Conservation (phyloP, 164 flowering plant species). For the Magnolia officinalis region DNA sequence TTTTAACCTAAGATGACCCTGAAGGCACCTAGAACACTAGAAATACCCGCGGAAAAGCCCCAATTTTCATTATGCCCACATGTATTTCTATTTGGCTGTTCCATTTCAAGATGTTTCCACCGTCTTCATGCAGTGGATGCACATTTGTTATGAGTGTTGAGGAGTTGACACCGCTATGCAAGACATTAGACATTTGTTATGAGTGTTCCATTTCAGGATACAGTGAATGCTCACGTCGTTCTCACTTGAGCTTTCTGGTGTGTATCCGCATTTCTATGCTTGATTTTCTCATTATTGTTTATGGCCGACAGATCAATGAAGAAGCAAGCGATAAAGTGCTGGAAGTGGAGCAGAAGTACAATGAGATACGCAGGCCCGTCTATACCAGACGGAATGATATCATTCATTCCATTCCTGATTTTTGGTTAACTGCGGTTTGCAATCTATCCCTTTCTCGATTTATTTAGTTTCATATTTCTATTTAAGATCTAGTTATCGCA, state of each 20-base stretch:
- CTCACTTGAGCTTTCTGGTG: neutral
- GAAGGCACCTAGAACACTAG: neutral
- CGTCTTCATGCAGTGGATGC: neutral
- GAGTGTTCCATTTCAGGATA: too few relatives aligned
- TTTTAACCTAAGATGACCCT: neutral
- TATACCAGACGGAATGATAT: slow-evolving; percentile 73
- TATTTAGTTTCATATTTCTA: neutral
- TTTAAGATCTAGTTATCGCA: neutral
- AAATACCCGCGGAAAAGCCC: neutral
- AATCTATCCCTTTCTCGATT: slow-evolving; percentile 1
- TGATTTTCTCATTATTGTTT: neutral
- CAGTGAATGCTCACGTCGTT: neutral
- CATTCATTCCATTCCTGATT: slow-evolving; percentile 78
- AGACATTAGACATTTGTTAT: neutral
- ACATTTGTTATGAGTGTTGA: neutral
- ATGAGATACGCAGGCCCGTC: slow-evolving; percentile 75
- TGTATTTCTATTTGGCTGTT: too few relatives aligned
- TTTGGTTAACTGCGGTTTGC: slow-evolving; percentile 96
- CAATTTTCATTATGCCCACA: too few relatives aligned
- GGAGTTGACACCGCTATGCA: neutral
- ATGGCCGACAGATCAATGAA: slow-evolving; percentile 61
- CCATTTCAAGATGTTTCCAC: neutral
- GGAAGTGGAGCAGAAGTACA: slow-evolving; percentile 90
- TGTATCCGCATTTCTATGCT: neutral
- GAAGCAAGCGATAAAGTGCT: slow-evolving; percentile 90